Conservation (phyloP, 208 protist species). For the Histomonas meleagridis region DNA sequence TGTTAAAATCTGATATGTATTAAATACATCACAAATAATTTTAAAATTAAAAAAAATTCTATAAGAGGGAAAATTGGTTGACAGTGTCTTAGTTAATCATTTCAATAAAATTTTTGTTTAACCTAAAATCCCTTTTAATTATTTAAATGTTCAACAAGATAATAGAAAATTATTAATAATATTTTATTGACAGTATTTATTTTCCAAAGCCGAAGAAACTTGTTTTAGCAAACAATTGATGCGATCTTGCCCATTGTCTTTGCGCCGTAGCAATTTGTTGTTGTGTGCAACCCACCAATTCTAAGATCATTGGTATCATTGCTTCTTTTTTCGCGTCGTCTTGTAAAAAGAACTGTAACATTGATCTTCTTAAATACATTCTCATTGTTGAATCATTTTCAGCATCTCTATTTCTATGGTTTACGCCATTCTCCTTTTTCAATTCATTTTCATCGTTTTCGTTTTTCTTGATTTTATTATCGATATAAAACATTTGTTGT, state of each 20-base stretch:
- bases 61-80: too few species aligned
- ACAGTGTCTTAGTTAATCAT: too few species aligned
- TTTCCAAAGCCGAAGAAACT: not conserved
- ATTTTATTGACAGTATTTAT: too few species aligned
- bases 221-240: not conserved
- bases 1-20: too few species aligned
- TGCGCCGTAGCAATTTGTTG: constrained; percentile 6
- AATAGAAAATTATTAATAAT: too few species aligned
- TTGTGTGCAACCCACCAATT: not conserved
- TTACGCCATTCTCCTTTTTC: not conserved
- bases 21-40: too few species aligned
- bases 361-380: not conserved
- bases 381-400: not conserved
- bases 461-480: not conserved
- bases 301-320: constrained; percentile 29
- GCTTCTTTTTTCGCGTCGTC: not conserved
- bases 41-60: too few species aligned
- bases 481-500: not conserved
- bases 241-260: not conserved
- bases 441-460: too few species aligned
- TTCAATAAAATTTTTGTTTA: too few species aligned
- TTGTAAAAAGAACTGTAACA: constrained; percentile 15
- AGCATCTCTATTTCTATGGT: not conserved
- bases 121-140: too few species aligned
- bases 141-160: too few species aligned